Evolutionary conservation across 2,329 filamentous ascomycete species (phyloP).

Genomic region (Diplocarpon rosae): DNA sequence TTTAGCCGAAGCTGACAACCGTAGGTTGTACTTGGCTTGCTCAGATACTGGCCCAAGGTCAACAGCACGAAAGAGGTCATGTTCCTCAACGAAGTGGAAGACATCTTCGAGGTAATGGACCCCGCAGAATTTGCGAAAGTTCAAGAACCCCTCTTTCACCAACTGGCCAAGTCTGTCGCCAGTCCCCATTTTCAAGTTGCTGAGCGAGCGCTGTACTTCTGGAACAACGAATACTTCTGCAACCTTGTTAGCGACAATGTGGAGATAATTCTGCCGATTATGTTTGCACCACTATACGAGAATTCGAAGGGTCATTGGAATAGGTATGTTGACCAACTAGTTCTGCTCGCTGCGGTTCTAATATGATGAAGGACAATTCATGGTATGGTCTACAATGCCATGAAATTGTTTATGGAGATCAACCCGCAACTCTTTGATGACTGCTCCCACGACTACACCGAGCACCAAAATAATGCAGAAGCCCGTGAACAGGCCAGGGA

Average conservation of each 20-base stretch:
- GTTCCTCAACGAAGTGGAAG: slow-evolving; percentile 98
- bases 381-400: slow-evolving; percentile 99
- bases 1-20: slow-evolving; percentile 7
- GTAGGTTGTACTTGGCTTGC: slow-evolving; percentile 81
- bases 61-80: slow-evolving; percentile 99
- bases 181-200: slow-evolving; percentile 99
- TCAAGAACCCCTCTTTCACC: slow-evolving; percentile 93
- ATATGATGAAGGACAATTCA: slow-evolving; percentile 70
- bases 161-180: slow-evolving; percentile 93
- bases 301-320: slow-evolving; percentile 99
- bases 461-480: slow-evolving; percentile 87
- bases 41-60: slow-evolving; percentile 98
- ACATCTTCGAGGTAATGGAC: slow-evolving; percentile 99
- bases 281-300: slow-evolving; percentile 97
- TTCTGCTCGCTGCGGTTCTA: slow-evolving; percentile 22
- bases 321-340: slow-evolving; percentile 55
- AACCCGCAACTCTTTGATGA: slow-evolving; percentile 98
- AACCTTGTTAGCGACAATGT: slow-evolving; percentile 98
- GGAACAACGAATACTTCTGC: slow-evolving; percentile 99
- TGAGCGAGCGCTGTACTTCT: slow-evolving; percentile 95
- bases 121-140: slow-evolving; percentile 97
- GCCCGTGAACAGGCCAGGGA: slow-evolving; percentile 72
- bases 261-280: slow-evolving; percentile 94
- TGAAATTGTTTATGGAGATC: slow-evolving; percentile 99
- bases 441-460: slow-evolving; percentile 95